Base-by-base conservation (phyloP, 2,329 filamentous ascomycete species). In the Lasiodiplodia sp. region DNA sequence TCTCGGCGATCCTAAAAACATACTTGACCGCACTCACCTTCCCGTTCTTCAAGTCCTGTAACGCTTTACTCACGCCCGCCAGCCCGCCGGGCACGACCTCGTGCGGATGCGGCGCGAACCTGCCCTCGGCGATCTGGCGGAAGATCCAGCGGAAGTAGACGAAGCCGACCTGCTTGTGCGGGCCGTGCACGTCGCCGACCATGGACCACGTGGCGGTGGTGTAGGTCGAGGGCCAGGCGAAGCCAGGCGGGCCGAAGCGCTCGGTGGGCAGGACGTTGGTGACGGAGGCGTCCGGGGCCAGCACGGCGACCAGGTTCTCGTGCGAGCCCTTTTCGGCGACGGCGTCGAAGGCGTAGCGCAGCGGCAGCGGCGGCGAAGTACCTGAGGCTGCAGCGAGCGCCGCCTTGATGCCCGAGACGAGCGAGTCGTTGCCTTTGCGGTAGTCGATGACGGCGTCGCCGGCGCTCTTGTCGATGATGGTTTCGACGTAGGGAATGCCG, bases 11-110 rank as follows among this genome's bases (percentile, higher is more conserved):
- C 70, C 80, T 81, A 73, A 88, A 87, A 0, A 91, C 85, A 79
- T 90, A 91, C 79, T 92, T 92, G 0, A 87, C 82, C 1, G 84
- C 89, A 73, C 86, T 89, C 25, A 86, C 88, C 76, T 87, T 88
- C 0, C 89, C 89, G 34, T 82, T 83, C 75, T 84, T 87, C 74
- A 92, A 75, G 70, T 87, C 85, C 71, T 77, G 76, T 76, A 91
- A 73, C 0, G 80, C 88, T 40, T 74, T 78, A 73, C 88, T 79
- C 2, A 90, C 76, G 0, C 88, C 87, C 4, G 75, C 80, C 63
- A 91, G 72, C 0, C 88, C 88, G 2, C 87, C 86, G 0, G 82
- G 78, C 1, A 88, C 76, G 14, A 89, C 80, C 75, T 88, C 85
- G 55, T 80, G 76, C 52, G 84, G 84, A 74, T 88, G 86, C 7